Evolutionary conservation across 257 asterid genomes (phyloP).

Genomic region (Anisodus tanguticus): DNA sequence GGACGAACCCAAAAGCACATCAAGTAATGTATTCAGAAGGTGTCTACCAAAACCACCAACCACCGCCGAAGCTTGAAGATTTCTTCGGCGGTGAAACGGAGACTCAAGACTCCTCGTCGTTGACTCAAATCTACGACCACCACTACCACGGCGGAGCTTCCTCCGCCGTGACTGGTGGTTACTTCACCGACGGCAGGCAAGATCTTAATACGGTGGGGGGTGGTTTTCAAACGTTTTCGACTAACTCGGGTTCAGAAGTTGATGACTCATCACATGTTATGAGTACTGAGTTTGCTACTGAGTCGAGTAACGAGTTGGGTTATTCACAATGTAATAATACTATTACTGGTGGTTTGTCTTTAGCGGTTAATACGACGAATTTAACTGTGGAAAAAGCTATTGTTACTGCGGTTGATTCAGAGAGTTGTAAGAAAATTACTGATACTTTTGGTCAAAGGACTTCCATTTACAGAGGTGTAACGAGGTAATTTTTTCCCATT

Average conservation of each 20-base stretch:
- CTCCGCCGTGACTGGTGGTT: neutral
- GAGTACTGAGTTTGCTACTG: slow-evolving; percentile 31
- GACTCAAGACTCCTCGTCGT: slow-evolving; percentile 29
- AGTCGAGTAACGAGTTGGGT: slow-evolving; percentile 68
- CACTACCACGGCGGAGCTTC: slow-evolving; percentile 30
- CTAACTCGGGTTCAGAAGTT: slow-evolving; percentile 87
- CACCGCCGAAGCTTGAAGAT: slow-evolving; percentile 79
- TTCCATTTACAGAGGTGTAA: slow-evolving; percentile 94
- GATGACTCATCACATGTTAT: slow-evolving; percentile 36
- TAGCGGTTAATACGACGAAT: slow-evolving; percentile 44
- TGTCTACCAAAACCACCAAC: slow-evolving; percentile 42
- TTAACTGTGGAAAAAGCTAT: slow-evolving; percentile 38
- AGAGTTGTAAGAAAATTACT: slow-evolving; percentile 58
- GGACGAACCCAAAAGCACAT: slow-evolving; percentile 56
- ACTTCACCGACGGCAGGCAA: slow-evolving; percentile 38
- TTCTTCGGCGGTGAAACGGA: slow-evolving; percentile 54
- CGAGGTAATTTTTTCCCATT: slow-evolving; percentile 52
- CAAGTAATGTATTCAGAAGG: slow-evolving; percentile 36
- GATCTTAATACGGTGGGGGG: slow-evolving; percentile 55
- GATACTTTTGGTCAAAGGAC: slow-evolving; percentile 93
- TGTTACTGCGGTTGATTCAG: slow-evolving; percentile 58
- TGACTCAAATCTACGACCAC: slow-evolving; percentile 65
- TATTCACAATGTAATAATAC: slow-evolving; percentile 44
- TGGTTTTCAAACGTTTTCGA: slow-evolving; percentile 70
- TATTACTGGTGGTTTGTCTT: slow-evolving; percentile 49